Evolutionary conservation across 495 filamentous ascomycete species (phyloP).

Genomic region (Rhizodiscina lignyota): DNA sequence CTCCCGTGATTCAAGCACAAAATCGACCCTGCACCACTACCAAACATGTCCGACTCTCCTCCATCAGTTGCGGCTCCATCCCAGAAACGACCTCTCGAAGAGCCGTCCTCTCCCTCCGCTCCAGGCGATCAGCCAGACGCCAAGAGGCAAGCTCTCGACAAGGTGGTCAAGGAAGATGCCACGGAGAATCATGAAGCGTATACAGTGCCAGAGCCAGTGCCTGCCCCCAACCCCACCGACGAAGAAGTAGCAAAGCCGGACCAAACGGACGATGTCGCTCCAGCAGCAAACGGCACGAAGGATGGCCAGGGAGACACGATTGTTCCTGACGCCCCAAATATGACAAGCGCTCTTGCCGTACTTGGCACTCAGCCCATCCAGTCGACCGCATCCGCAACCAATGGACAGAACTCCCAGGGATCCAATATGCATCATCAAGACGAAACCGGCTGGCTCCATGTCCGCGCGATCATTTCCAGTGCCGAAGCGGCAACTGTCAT

Average conservation of each 20-base stretch:
- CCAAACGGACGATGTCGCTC: conserved; percentile 31
- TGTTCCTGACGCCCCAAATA: conserved; percentile 56
- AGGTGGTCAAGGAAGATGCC: conserved; percentile 49
- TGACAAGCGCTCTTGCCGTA: conserved; percentile 21
- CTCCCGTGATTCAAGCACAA: conserved; percentile 18
- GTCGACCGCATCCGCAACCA: conserved; percentile 38
- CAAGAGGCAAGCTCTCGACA: conserved; percentile 91
- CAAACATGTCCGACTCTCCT: conserved; percentile 46
- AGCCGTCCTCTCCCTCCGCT: conserved; percentile 84
- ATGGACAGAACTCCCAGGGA: conserved; percentile 35
- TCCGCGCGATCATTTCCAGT: conserved; percentile 89
- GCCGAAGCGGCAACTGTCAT: conserved; percentile 95
- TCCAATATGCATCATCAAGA: conserved; percentile 44
- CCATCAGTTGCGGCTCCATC: conserved; percentile 39
- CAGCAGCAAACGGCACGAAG: conserved; percentile 27
- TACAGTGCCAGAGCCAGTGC: conserved; percentile 3
- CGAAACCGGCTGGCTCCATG: conserved; percentile 91
- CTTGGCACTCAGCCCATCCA: conserved; percentile 45
- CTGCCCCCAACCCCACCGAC: conserved; percentile 21
- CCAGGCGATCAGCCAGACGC: conserved; percentile 87
- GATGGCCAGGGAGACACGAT: conserved; percentile 46
- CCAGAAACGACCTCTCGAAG: conserved; percentile 89
- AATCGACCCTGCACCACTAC: conserved; percentile 17
- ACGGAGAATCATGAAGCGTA: conserved; percentile 25
- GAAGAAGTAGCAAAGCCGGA: conserved; percentile 5